Conservation (phyloP, 2,329 filamentous ascomycete species). For the Microcera coccophila region DNA sequence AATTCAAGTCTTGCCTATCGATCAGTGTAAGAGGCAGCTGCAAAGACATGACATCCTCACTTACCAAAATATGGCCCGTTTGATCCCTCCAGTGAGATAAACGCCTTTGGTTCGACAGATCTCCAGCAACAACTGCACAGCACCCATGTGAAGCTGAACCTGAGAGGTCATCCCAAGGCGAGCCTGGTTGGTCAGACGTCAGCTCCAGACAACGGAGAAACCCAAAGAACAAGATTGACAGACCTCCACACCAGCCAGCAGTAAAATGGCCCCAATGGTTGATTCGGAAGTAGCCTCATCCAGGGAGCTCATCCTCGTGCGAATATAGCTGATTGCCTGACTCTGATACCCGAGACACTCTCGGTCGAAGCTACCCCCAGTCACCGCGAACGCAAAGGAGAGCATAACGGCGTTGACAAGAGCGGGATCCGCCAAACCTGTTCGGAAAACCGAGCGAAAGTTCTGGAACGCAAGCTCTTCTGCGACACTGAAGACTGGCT, state of each 20-base stretch:
- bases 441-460: conserved; percentile 34
- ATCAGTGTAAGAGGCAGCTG: background rate
- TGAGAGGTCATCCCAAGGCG: conserved; percentile 33
- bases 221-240: conserved; percentile 8
- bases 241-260: conserved; percentile 42
- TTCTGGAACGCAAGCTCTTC: conserved; percentile 37
- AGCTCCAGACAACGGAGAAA: background rate
- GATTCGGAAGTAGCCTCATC: conserved; percentile 31
- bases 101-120: conserved; percentile 28
- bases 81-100: conserved; percentile 36
- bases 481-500: conserved; percentile 36
- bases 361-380: conserved; percentile 20
- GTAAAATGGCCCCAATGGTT: conserved; percentile 40
- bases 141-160: conserved; percentile 41
- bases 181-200: conserved; percentile 27
- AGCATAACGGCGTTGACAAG: conserved; percentile 39
- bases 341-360: conserved; percentile 37
- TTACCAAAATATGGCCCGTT: conserved; percentile 44
- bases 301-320: conserved; percentile 30
- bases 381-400: conserved; percentile 33
- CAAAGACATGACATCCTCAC: conserved; percentile 9
- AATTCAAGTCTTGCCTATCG: conserved; percentile 42
- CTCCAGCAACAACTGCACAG: conserved; percentile 34
- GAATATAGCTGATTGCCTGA: conserved; percentile 31
- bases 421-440: conserved; percentile 32